A percentile compares a stretch with the other conserved stretches of the same genome.
Conservation (phyloP, 768 basidiomycete species). For the Leccinum truebloodii region DNA sequence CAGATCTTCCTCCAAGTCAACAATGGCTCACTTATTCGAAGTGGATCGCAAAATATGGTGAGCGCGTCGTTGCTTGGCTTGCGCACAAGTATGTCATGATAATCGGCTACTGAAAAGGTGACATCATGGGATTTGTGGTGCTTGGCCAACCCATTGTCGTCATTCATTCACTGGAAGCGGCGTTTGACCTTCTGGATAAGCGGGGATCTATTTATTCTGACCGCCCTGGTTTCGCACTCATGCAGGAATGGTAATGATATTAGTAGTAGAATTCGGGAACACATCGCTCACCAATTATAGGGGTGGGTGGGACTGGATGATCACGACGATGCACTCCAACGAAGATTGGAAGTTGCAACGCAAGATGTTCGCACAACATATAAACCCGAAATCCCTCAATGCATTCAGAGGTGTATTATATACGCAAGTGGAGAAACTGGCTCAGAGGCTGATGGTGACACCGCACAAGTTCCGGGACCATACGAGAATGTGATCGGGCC, state of each 20-base stretch:
- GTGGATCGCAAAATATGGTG: constrained; percentile 5
- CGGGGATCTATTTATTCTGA: constrained; percentile 8
- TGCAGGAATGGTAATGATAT: constrained; percentile 1
- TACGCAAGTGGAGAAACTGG: background rate
- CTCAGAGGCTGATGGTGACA: background rate
- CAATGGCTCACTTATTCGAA: constrained; percentile 9
- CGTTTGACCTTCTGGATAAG: constrained; percentile 8
- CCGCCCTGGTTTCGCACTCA: constrained; percentile 6
- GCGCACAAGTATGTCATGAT: background rate
- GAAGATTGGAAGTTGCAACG: constrained; percentile 6
- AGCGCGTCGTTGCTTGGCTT: background rate
- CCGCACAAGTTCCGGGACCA: constrained; percentile 4
- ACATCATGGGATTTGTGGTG: constrained; percentile 3
- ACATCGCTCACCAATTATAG: background rate
- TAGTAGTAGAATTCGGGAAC: background rate
- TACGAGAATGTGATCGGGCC: constrained; percentile 1
- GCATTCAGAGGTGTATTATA: background rate
- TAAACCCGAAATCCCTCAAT: background rate
- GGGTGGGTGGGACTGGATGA: constrained; percentile 12
- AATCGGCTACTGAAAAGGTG: background rate
- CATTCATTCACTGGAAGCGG: constrained; percentile 1
- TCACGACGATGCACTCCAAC: constrained; percentile 1
- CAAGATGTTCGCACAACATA: constrained; percentile 4
- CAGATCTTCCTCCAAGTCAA: background rate
- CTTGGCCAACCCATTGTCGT: constrained; percentile 10